Conservation (phyloP, 2,329 filamentous ascomycete species). For the Raffaelea arxii region DNA sequence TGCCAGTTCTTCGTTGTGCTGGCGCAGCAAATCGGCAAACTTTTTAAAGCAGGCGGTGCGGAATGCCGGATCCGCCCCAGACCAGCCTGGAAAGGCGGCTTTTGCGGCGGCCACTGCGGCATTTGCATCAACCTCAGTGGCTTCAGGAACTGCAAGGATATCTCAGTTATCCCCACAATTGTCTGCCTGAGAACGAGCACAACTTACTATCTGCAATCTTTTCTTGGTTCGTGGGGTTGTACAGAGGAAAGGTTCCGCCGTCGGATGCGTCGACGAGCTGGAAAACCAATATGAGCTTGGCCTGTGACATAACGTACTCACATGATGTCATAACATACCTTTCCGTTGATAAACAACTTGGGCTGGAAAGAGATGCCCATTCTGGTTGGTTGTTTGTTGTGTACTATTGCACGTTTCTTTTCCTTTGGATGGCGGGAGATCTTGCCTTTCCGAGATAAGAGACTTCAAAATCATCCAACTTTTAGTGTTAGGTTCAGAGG, state of each 20-base stretch:
- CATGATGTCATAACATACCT: conserved; percentile 19
- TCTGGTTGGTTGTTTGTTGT: background rate
- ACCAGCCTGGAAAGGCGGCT: conserved; percentile 35
- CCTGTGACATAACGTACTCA: background rate
- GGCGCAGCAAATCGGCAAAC: conserved; percentile 32
- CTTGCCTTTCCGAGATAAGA: too few relatives aligned
- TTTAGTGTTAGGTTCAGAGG: too few relatives aligned
- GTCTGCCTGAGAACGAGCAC: background rate
- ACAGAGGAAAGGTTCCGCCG: conserved; percentile 32
- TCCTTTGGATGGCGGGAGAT: too few relatives aligned
- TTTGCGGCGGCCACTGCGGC: conserved; percentile 32
- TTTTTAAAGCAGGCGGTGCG: conserved; percentile 31
- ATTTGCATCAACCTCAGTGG: conserved; percentile 31
- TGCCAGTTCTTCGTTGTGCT: conserved; percentile 31
- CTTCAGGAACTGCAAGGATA: conserved; percentile 30
- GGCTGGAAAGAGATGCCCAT: conserved; percentile 16
- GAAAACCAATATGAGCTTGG: too few relatives aligned
- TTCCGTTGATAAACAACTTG: conserved; percentile 40
- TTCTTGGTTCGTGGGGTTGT: conserved; percentile 31
- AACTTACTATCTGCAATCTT: conserved; percentile 23
- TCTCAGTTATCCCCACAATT: background rate
- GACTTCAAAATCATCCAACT: too few relatives aligned
- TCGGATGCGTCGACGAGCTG: conserved; percentile 35
- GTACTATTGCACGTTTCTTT: background rate
- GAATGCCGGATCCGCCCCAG: conserved; percentile 25